Evolutionary conservation across 73 alveolate species (phyloP).

Genomic region (Paramecium sexaurelia): DNA sequence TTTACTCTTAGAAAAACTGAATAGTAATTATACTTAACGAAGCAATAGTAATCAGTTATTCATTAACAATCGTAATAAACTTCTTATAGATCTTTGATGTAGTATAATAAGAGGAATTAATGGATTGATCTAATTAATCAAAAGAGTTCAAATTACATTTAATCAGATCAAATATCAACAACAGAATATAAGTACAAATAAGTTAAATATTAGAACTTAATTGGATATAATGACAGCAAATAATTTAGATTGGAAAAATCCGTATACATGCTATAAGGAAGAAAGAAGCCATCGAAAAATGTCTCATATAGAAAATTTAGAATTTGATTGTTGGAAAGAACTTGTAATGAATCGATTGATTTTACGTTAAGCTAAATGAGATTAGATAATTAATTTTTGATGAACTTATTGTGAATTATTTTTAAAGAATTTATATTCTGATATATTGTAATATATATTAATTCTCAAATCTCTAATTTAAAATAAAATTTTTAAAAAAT

Average conservation of each 20-base stretch:
- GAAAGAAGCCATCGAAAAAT: not conserved
- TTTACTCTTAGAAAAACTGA: conserved; percentile 30
- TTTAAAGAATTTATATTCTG: conserved; percentile 34
- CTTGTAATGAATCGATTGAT: not conserved
- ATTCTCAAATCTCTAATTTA: not conserved
- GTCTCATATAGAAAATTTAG: conserved; percentile 20
- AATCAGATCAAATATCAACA: not conserved
- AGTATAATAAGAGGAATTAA: conserved; percentile 9
- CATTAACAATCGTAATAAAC: conserved; percentile 39
- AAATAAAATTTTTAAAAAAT: conserved; percentile 29
- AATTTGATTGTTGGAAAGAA: conserved; percentile 24
- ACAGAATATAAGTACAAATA: conserved; percentile 29
- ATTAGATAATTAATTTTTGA: not conserved
- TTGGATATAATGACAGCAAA: not conserved
- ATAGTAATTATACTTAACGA: conserved; percentile 9
- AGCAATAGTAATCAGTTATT: not conserved
- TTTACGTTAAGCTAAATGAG: not conserved
- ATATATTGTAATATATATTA: not conserved
- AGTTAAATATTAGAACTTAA: not conserved
- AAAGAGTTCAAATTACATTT: not conserved
- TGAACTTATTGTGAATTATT: not conserved
- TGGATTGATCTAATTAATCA: conserved; percentile 52
- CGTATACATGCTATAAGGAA: not conserved
- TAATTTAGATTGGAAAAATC: conserved; percentile 33
- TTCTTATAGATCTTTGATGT: conserved; percentile 34